Percentiles rank a stretch among this genome's conserved stretches.
phyloP scores from a whole-genome alignment of 352 stramenopile genomes.

The Phytophthora agathidicida region DNA sequence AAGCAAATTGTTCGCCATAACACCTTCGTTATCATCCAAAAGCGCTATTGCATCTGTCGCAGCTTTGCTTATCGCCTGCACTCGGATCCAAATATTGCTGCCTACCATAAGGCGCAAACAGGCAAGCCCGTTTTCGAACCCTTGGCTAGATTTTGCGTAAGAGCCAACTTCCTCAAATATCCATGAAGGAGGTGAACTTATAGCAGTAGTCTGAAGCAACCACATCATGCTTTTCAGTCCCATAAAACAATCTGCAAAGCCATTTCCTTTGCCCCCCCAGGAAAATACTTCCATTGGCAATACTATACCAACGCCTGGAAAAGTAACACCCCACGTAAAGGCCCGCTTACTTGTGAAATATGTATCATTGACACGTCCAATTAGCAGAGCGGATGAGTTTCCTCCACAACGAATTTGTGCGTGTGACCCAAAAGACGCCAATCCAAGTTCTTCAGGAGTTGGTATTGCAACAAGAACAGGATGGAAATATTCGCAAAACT shows the following conservation, averaged over 20 bases:
- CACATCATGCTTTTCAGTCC: conserved; percentile 2
- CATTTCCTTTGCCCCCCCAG: neutral
- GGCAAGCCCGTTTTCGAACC: conserved; percentile 7
- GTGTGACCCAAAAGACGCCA: neutral
- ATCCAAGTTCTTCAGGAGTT: neutral
- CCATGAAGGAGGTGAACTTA: conserved; percentile 6
- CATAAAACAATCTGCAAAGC: conserved; percentile 3
- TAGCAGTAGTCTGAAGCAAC: neutral
- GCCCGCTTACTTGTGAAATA: conserved; percentile 1
- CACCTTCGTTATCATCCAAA: neutral
- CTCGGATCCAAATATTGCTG: conserved; percentile 6
- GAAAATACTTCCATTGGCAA: conserved; percentile 20
- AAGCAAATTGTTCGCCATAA: conserved; percentile 6
- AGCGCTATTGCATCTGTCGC: neutral
- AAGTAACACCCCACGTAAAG: conserved; percentile 35
- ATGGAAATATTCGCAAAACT: conserved; percentile 51
- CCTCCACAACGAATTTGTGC: conserved; percentile 25
- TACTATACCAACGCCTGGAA: conserved; percentile 1
- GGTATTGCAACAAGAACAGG: conserved; percentile 42
- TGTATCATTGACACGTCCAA: neutral
- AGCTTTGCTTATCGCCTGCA: conserved; percentile 19
- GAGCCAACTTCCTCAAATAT: conserved; percentile 13
- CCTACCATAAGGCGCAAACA: conserved; percentile 6
- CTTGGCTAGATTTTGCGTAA: neutral
- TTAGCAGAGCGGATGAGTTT: conserved; percentile 26